These are phyloP conservation scores for Plenodomus tracheiphilus DNA, from an alignment of 2,329 filamentous ascomycete genomes.

Conservation along the genomic window DNA sequence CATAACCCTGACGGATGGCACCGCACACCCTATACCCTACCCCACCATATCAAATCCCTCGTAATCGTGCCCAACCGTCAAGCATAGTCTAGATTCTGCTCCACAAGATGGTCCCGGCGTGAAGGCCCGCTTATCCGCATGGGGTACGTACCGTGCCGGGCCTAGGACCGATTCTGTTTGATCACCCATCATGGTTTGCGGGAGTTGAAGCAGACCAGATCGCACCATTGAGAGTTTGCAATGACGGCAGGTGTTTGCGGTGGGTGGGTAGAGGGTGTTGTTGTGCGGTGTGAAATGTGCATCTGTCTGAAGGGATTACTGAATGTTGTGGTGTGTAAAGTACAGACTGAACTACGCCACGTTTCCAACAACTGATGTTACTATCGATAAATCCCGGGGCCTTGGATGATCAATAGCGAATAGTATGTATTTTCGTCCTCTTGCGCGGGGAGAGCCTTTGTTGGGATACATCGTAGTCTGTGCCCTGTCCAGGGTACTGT, in stretches of 20 bases:
- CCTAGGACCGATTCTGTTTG: conserved; percentile 1
- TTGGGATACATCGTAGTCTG: too few relatives aligned
- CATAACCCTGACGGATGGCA: not conserved
- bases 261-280: not conserved
- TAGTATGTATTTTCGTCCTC: too few relatives aligned
- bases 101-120: conserved; percentile 1
- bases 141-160: not conserved
- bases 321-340: not conserved
- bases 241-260: not conserved
- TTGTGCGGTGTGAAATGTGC: not conserved
- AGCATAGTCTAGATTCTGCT: not conserved
- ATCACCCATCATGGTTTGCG: not conserved
- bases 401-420: too few relatives aligned
- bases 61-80: not conserved
- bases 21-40: not conserved
- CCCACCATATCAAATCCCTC: not conserved
- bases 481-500: too few relatives aligned
- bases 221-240: not conserved
- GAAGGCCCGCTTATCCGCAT: conserved; percentile 11
- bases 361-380: too few relatives aligned
- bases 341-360: too few relatives aligned
- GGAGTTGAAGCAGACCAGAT: not conserved
- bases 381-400: too few relatives aligned
- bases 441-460: too few relatives aligned
- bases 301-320: not conserved